Evolutionary conservation across 345 rosid species (phyloP).

Genomic region (Hirschfeldia incana): DNA sequence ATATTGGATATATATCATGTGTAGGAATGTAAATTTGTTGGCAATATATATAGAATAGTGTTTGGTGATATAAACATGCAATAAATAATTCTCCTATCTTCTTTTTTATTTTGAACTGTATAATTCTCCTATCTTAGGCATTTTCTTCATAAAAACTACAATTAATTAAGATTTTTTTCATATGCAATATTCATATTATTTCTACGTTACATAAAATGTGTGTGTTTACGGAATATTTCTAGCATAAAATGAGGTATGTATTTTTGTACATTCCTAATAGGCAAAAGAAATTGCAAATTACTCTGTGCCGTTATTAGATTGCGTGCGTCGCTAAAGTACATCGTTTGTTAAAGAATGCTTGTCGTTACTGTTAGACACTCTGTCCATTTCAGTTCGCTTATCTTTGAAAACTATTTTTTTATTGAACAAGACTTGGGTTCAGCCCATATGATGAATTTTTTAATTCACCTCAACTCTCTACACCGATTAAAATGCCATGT

Average conservation of each 20-base stretch:
- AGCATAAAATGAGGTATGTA: background rate
- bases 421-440: too few relatives aligned
- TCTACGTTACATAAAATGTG: background rate
- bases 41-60: background rate
- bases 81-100: background rate
- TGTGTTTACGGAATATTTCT: background rate
- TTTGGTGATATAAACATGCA: background rate
- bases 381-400: conserved; percentile 24
- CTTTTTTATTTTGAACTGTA: too few relatives aligned
- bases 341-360: conserved; percentile 25
- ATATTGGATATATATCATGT: background rate
- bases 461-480: too few relatives aligned
- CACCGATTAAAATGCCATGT: too few relatives aligned
- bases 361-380: conserved; percentile 25
- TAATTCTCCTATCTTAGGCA: too few relatives aligned
- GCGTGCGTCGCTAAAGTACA: conserved; percentile 8
- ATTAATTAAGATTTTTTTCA: background rate
- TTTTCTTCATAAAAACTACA: background rate
- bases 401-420: background rate
- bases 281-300: background rate
- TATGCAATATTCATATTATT: background rate
- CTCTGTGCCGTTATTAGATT: conserved; percentile 5
- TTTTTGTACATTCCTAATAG: background rate
- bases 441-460: too few relatives aligned
- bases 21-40: background rate